These are phyloP conservation scores for Mucor ambiguus DNA, from an alignment of 371 early-diverging fungal genomes.

Conservation along the genomic window DNA sequence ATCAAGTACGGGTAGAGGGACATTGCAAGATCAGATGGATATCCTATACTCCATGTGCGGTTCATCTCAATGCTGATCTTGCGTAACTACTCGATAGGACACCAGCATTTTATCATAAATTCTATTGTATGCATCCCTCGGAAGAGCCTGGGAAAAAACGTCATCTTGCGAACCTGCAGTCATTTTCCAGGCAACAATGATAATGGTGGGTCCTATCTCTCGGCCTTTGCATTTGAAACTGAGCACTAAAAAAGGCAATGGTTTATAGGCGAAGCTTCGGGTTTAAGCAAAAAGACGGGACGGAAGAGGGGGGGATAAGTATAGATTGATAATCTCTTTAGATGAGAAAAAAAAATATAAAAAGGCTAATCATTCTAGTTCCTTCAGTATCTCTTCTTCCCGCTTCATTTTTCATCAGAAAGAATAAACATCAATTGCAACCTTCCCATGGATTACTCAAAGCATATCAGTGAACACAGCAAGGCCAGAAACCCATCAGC, in stretches of 20 bases:
- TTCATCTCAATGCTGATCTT: not conserved
- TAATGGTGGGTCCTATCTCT: not conserved
- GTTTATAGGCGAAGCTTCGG: not conserved
- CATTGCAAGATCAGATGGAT: too few relatives aligned
- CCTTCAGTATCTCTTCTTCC: not conserved
- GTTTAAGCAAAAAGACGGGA: not conserved
- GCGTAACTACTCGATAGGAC: not conserved
- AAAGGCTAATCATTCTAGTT: constrained; percentile 1
- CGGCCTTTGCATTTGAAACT: not conserved
- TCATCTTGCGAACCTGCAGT: not conserved
- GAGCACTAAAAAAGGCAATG: not conserved
- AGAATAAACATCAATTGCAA: not conserved
- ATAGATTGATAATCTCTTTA: not conserved
- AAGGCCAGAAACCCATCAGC: constrained; percentile 26
- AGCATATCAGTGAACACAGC: constrained; percentile 16
- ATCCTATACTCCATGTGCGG: too few relatives aligned
- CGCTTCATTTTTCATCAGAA: not conserved
- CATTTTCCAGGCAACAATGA: not conserved
- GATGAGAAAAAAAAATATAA: not conserved
- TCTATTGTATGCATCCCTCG: not conserved
- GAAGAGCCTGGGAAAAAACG: not conserved
- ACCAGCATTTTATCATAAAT: not conserved
- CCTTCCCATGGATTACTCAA: constrained; percentile 15
- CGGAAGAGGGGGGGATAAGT: not conserved
- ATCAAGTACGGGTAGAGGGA: not conserved